phyloP scores from a whole-genome alignment of 352 stramenopile species.

The Phytophthora constricta region DNA sequence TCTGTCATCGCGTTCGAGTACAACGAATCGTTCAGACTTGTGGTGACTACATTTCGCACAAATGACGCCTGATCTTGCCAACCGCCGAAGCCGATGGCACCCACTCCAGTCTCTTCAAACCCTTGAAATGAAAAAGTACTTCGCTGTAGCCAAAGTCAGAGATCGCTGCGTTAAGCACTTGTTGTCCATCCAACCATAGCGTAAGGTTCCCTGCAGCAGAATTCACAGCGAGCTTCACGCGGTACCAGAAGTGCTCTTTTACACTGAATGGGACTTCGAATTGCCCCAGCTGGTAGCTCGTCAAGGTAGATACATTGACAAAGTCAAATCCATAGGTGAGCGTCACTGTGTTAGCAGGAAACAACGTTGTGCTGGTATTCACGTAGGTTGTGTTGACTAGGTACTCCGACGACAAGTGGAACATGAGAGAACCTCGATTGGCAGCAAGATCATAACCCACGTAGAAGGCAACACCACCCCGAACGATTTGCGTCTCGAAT shows the following conservation, averaged over 20 bases:
- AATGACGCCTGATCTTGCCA: conserved; percentile 38
- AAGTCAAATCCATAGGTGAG: conserved; percentile 29
- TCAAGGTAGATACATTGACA: conserved; percentile 18
- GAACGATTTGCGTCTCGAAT: conserved; percentile 41
- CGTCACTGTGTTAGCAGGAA: conserved; percentile 25
- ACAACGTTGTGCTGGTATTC: conserved; percentile 28
- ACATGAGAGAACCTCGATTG: conserved; percentile 29
- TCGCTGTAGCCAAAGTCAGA: conserved; percentile 21
- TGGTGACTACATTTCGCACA: conserved; percentile 30
- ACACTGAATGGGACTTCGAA: conserved; percentile 59
- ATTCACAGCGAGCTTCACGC: conserved; percentile 66
- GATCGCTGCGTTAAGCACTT: conserved; percentile 25
- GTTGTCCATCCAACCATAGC: conserved; percentile 15
- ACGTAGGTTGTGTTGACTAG: too few relatives aligned
- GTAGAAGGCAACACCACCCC: conserved; percentile 19
- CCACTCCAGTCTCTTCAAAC: conserved; percentile 12
- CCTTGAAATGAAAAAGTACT: conserved; percentile 19
- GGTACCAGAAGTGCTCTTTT: conserved; percentile 66
- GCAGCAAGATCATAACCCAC: conserved; percentile 26
- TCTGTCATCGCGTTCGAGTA: conserved; percentile 27
- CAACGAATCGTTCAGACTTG: conserved; percentile 23
- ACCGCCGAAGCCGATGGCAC: conserved; percentile 37
- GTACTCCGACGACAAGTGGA: conserved; percentile 33
- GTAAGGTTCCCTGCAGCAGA: conserved; percentile 37
- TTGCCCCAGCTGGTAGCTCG: conserved; percentile 21